These are phyloP conservation scores for Colletotrichum sidae DNA, from an alignment of 2,329 filamentous ascomycete species.

Conservation along the genomic window DNA sequence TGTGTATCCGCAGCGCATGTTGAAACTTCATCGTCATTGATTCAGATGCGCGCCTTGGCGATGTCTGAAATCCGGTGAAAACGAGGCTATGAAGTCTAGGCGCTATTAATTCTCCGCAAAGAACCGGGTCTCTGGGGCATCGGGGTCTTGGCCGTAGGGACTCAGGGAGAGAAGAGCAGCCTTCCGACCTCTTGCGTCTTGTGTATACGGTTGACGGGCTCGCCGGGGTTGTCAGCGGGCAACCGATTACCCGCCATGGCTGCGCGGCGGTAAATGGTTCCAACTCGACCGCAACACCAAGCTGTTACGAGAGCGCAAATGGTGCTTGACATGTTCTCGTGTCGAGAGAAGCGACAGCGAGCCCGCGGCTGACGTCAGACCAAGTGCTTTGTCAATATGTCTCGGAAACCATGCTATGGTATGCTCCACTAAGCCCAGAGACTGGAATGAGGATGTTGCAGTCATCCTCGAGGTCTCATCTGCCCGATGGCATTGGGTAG, in stretches of 20 bases:
- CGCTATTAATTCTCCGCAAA: slow-evolving; percentile 1
- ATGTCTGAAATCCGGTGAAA: slow-evolving; percentile 8
- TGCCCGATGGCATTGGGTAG: neutral
- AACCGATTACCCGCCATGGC: too few species aligned
- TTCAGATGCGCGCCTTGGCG: slow-evolving; percentile 26
- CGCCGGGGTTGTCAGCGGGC: too few species aligned
- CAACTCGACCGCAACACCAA: neutral
- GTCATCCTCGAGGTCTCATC: neutral
- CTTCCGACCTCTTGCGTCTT: slow-evolving; percentile 13
- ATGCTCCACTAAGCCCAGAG: slow-evolving; percentile 4
- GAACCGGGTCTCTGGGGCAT: slow-evolving; percentile 6
- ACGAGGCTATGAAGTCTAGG: slow-evolving; percentile 4
- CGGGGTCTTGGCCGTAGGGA: slow-evolving; percentile 1
- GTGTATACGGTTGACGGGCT: slow-evolving; percentile 4
- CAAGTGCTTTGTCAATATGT: slow-evolving; percentile 10
- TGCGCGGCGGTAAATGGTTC: neutral
- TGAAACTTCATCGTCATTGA: slow-evolving; percentile 22
- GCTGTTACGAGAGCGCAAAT: neutral
- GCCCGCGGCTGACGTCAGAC: slow-evolving; percentile 20
- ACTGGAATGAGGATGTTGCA: neutral
- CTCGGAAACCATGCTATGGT: neutral
- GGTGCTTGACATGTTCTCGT: slow-evolving; percentile 20
- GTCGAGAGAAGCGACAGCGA: slow-evolving; percentile 14
- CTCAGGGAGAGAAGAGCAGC: neutral
- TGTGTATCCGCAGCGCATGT: slow-evolving; percentile 10